Conservation (phyloP, 2,329 filamentous ascomycete species). For the Cladosporium sp. region DNA sequence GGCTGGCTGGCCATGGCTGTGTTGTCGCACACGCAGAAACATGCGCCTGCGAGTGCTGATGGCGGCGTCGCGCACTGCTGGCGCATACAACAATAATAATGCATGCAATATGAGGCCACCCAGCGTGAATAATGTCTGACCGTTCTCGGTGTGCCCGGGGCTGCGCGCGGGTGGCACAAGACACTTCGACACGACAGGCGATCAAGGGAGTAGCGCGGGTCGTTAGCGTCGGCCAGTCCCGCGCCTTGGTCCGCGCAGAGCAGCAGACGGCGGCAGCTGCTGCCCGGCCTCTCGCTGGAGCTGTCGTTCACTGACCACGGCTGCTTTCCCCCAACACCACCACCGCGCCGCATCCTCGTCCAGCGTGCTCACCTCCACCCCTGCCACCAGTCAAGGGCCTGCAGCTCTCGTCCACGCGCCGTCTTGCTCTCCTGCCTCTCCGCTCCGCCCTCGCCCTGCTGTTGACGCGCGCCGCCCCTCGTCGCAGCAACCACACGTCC, state of each 20-base stretch:
- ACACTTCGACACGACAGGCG: background rate
- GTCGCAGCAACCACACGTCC: constrained; percentile 4
- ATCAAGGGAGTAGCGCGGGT: background rate
- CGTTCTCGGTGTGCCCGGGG: background rate
- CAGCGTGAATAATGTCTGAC: too few relatives aligned
- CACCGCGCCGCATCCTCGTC: constrained; percentile 3
- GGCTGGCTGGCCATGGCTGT: background rate
- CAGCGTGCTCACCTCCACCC: background rate
- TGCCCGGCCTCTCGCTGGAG: constrained; percentile 1
- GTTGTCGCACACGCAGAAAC: too few relatives aligned
- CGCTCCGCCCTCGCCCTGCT: background rate
- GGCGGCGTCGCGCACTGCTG: too few relatives aligned
- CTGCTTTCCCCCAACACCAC: constrained; percentile 5
- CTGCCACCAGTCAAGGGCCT: background rate
- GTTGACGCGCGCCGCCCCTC: constrained; percentile 1
- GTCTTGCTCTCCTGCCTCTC: background rate
- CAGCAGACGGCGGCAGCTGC: background rate
- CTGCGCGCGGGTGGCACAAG: background rate
- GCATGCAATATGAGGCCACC: too few relatives aligned
- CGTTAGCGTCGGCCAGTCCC: background rate
- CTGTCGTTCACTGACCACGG: background rate
- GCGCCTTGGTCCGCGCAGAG: background rate
- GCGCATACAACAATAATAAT: too few relatives aligned
- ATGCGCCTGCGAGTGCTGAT: too few relatives aligned
- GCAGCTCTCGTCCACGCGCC: constrained; percentile 1